Evolutionary conservation across 2,329 filamentous ascomycete genomes (phyloP), one percentile per base, ranked within the genome.

Genomic region (Cyanodermella asteris): DNA sequence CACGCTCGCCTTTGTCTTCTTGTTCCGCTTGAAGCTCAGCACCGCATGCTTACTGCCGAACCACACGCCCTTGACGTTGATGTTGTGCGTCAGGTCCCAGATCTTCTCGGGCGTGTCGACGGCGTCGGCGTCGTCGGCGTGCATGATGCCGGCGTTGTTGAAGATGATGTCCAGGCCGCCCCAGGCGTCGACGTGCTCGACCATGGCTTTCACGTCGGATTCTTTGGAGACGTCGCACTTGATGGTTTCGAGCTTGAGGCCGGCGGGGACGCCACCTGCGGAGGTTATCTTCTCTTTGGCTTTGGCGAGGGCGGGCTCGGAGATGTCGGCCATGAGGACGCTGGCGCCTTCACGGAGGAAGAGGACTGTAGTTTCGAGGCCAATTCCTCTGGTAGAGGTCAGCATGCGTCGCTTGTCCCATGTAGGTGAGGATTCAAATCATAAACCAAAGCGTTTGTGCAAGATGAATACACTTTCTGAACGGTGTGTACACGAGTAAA

Each of bases 51-150:
- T 93, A 63, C 70, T 73, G 31, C 82, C 82, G 47, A 68, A 93
- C 82, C 82, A 91, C n/a, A 93, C 82, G 21, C 82, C 82, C 64
- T 93, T 93, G 49, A 91, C 82, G 50, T 93, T 93, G 59, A 91
- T 90, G 46, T 68, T 71, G 33, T 91, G 80, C 4, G 82, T 93
- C 36, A 91, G 55, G 42, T 93, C 80, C 82, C 82, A 93, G 56
- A 93, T 82, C 40, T 67, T 70, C 55, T 91, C 80, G 25, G 77
- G 71, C 2, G 81, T 91, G 46, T 73, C 65, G 45, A 90, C 56
- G 24, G 82, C 80, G 47, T 80, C 72, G 42, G 65, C 71, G 47
- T 81, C 74, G 29, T 73, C 60, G 23, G 68, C 71, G 54, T 91
- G 82, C 82, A 93, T 93, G 50, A 93, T 93, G 28, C 82, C 82